Base-by-base conservation (phyloP, 352 stramenopile genomes). In the Pythium sukuiense region DNA sequence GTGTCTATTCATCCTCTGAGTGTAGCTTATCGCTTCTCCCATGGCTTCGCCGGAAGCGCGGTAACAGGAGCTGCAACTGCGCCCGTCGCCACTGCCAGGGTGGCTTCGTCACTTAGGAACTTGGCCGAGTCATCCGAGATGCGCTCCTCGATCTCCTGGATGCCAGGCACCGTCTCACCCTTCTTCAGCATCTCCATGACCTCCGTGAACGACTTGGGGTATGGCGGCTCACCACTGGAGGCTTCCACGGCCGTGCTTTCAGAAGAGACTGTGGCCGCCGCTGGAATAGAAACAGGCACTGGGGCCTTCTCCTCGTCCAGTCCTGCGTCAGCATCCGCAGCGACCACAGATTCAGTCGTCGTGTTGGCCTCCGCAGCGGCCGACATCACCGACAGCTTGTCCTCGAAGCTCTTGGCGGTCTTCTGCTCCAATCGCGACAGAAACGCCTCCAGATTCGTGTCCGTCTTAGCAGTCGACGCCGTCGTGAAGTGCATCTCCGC, bases 101-200 rank as follows among this genome's bases (percentile, higher is more conserved):
- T 16, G 12, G 39, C 26, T 33, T 66, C 60, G 12, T 60, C 61
- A 9, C n/a, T 39, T 5, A 71, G 35, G 32, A 64, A 71, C 58
- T 71, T 71, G 53, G 50, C 61, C 1, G 83, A 70, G 55, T 92
- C 83, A n/a, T 83, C 74, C 0, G 83, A 92, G 32, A 92, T 46
- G 33, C 87, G 87, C 53, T 92, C 81, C 32, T 92, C 81, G 32
- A 92, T 90, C 26, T 90, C 74, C 20, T 84, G 80, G 63, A 92
- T 90, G 6, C 81, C 83, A 5, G 83, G 81, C n/a, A 92, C 81
- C 11, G 69, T 74, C 57, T 90, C 84, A 13, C 81, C 81, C 65
- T 88, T 88, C 60, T 90, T 82, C 45, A 92, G 72, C 65, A 90
- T 73, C 67, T 87, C 76, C 80, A 90, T 88, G 33, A 92, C 80